These are phyloP conservation scores for Paramarasmius palmivorus DNA, from an alignment of 1,284 basidiomycete genomes.

Conservation along the genomic window DNA sequence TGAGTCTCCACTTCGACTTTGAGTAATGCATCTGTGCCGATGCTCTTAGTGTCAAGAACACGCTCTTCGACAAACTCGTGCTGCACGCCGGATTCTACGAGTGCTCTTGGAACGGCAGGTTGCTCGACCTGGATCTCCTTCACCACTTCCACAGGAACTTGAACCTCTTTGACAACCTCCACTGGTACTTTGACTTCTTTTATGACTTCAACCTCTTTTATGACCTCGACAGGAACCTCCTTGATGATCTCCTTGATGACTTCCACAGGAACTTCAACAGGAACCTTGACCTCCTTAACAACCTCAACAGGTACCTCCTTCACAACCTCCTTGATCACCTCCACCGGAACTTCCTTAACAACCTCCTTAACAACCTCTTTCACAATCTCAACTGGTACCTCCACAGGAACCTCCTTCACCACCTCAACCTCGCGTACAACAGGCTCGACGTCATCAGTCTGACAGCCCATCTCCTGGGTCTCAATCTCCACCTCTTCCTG, in stretches of 20 bases:
- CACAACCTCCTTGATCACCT: constrained; percentile 10
- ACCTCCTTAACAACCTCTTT: too few relatives aligned
- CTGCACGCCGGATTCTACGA: constrained; percentile 15
- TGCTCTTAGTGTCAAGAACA: background rate
- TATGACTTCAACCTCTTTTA: constrained; percentile 17
- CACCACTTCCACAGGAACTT: constrained; percentile 25
- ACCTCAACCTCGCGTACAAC: constrained; percentile 13
- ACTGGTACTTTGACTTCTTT: constrained; percentile 33
- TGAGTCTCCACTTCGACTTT: background rate
- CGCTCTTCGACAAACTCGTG: constrained; percentile 20
- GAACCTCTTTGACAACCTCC: constrained; percentile 28
- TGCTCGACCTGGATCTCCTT: constrained; percentile 21
- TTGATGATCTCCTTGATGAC: constrained; percentile 17
- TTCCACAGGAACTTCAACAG: background rate
- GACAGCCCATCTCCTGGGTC: constrained; percentile 62
- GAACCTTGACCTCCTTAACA: background rate
- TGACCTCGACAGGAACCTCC: constrained; percentile 18
- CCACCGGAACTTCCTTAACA: constrained; percentile 30
- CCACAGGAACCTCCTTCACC: constrained; percentile 22
- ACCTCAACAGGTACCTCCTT: constrained; percentile 1
- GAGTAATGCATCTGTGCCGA: background rate
- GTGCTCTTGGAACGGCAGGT: constrained; percentile 25
- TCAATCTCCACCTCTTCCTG: constrained; percentile 47
- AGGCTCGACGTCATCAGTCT: constrained; percentile 46
- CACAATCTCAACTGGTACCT: constrained; percentile 15